phyloP scores from a whole-genome alignment of 2,329 filamentous ascomycete species.

The Huntiella savannae region DNA sequence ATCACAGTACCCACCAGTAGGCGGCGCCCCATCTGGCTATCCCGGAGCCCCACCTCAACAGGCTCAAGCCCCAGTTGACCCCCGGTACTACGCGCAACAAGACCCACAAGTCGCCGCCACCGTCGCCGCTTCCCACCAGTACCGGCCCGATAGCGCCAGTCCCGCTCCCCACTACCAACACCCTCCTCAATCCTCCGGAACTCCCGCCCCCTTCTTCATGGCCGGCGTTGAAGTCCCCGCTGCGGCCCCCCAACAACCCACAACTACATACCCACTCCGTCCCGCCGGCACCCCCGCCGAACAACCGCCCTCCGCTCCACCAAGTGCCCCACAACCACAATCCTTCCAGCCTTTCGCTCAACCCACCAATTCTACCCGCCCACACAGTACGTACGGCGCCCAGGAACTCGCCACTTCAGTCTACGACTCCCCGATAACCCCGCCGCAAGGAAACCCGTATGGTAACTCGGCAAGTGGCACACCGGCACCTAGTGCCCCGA shows the following conservation, averaged over 20 bases:
- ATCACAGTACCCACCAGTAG: slow-evolving; percentile 41
- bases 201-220: slow-evolving; percentile 45
- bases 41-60: neutral
- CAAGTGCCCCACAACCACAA: slow-evolving; percentile 18
- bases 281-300: slow-evolving; percentile 2
- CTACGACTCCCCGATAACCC: slow-evolving; percentile 53
- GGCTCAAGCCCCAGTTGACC: slow-evolving; percentile 11
- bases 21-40: slow-evolving; percentile 35
- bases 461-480: slow-evolving; percentile 18
- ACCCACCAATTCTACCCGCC: slow-evolving; percentile 33
- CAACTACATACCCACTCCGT: slow-evolving; percentile 30
- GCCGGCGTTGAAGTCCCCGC: slow-evolving; percentile 36
- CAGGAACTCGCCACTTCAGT: slow-evolving; percentile 63
- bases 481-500: slow-evolving; percentile 15
- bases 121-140: neutral
- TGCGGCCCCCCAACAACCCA: slow-evolving; percentile 14
- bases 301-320: neutral
- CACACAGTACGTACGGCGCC: slow-evolving; percentile 50
- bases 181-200: slow-evolving; percentile 22
- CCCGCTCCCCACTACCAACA: slow-evolving; percentile 36
- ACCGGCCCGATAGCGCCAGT: slow-evolving; percentile 16
- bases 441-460: slow-evolving; percentile 24
- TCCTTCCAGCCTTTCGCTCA: slow-evolving; percentile 26
- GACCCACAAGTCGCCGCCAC: slow-evolving; percentile 1
- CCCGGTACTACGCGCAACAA: slow-evolving; percentile 11